Base-by-base conservation (phyloP, 352 stramenopile species). In the Globisporangium cylindrosporum region DNA sequence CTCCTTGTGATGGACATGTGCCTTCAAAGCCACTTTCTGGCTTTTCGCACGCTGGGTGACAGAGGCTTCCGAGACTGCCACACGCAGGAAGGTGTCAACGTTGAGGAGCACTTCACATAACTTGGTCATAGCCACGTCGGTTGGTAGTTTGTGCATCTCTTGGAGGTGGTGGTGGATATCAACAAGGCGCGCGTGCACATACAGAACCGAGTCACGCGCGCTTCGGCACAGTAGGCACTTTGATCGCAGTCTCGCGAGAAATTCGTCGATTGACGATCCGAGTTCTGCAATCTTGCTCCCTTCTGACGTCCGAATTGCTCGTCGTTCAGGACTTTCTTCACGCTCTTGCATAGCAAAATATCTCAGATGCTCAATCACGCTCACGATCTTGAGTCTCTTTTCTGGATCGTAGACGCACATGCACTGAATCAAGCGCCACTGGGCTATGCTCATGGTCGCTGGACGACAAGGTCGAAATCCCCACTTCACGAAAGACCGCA, bases 111-210 rank as follows among this genome's bases (percentile, higher is more conserved):
- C 29, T 18, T 62, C 63, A 10, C 53, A 63, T 12, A 63, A 68
- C 15, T 43, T 63, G 29, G 36, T 38, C 54, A 68, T 41, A 20
- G 54, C 25, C 20, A 58, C 27, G 15, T 79, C 67, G 5, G 69
- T 57, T 0, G 74, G 38, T 0, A 36, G 7, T 12, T 63, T 63
- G 63, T 63, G 53, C 53, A 68, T 55, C 46, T 68, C 43, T 41
- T 62, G 4, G 18, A 68, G 43, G 46, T 62, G 63, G 29, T 24
- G 55, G 27, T 68, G 8, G n/a, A 68, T 62, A 18, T 68, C 54
- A 1, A 34, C 36, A 6, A 68, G 63, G 0, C 63, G 63, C 20
- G 63, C 41, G n/a, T 63, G 63, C 6, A 68, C 56, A 53, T 68
- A 63, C 9, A 68, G 27, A 20, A 63, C 63, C 20, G 63, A 68